Evolutionary conservation across 2,329 filamentous ascomycete genomes (phyloP).

Genomic region (Nemania bipapillata): DNA sequence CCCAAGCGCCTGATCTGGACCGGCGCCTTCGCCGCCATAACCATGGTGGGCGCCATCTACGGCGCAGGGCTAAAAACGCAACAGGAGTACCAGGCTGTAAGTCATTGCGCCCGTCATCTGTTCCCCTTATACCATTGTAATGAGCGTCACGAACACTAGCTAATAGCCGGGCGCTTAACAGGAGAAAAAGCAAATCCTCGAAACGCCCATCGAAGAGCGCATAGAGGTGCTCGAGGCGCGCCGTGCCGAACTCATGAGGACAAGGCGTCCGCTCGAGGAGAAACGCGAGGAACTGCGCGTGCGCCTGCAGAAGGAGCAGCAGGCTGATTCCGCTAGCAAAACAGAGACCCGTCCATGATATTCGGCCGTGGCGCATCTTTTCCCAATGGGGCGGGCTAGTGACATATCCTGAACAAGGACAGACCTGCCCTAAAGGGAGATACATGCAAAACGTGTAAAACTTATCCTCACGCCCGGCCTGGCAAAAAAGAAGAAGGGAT

Average conservation of each 20-base stretch:
- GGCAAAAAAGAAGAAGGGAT: too few species aligned
- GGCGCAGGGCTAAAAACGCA: constrained; percentile 63
- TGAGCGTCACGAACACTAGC: not conserved
- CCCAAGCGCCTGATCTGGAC: constrained; percentile 52
- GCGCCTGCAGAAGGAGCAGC: constrained; percentile 51
- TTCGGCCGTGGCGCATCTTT: not conserved
- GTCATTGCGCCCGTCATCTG: constrained; percentile 13
- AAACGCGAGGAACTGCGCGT: constrained; percentile 57
- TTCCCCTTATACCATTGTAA: not conserved
- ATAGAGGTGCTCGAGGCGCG: constrained; percentile 59
- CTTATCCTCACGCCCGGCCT: too few species aligned
- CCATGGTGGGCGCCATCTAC: constrained; percentile 60
- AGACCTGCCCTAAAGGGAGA: not conserved
- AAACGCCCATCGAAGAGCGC: constrained; percentile 57
- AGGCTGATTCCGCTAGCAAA: not conserved
- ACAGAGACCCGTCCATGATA: not conserved
- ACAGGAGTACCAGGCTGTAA: constrained; percentile 59
- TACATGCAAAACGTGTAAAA: too few species aligned
- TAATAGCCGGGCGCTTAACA: constrained; percentile 30
- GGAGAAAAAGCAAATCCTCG: constrained; percentile 54
- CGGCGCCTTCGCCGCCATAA: constrained; percentile 59
- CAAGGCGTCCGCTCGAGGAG: constrained; percentile 55
- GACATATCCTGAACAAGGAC: not conserved
- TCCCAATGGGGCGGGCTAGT: not conserved
- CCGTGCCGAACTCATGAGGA: constrained; percentile 54